Evolutionary conservation across 2,329 filamentous ascomycete genomes (phyloP).

Genomic region (Neofusicoccum parvum): DNA sequence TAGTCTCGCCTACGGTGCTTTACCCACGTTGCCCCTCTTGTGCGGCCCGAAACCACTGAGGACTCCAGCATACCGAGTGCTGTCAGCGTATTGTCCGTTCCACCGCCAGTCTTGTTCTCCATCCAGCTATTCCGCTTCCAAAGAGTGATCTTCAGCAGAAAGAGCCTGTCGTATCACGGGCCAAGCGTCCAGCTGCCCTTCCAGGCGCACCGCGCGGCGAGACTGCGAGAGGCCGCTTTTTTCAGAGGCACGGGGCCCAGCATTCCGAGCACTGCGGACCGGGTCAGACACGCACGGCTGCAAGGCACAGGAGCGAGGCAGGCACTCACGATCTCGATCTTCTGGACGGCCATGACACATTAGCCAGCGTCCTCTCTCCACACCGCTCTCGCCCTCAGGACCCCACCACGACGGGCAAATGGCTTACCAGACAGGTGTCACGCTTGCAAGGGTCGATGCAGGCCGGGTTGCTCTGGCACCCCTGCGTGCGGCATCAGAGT

Average conservation of each 20-base stretch:
- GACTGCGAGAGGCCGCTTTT: slow-evolving; percentile 5
- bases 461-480: slow-evolving; percentile 16
- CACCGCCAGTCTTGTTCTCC: slow-evolving; percentile 15
- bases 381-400: slow-evolving; percentile 20
- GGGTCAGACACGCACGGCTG: not conserved
- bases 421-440: slow-evolving; percentile 19
- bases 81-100: slow-evolving; percentile 7
- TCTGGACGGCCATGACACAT: slow-evolving; percentile 14
- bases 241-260: slow-evolving; percentile 17
- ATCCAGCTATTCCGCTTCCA: slow-evolving; percentile 14
- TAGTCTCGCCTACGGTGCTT: slow-evolving; percentile 19
- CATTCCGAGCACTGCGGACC: slow-evolving; percentile 16
- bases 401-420: not conserved
- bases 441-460: slow-evolving; percentile 22
- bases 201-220: not conserved
- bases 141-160: slow-evolving; percentile 18
- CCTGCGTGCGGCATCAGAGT: slow-evolving; percentile 12
- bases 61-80: slow-evolving; percentile 13
- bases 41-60: slow-evolving; percentile 18
- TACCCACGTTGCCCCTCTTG: slow-evolving; percentile 18
- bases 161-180: slow-evolving; percentile 13
- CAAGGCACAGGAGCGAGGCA: not conserved
- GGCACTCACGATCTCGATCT: slow-evolving; percentile 20
- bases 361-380: slow-evolving; percentile 6
- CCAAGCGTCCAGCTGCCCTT: not conserved